phyloP scores from a whole-genome alignment of 1,139 yeast species.

The Debaryomyces robertsiae region DNA sequence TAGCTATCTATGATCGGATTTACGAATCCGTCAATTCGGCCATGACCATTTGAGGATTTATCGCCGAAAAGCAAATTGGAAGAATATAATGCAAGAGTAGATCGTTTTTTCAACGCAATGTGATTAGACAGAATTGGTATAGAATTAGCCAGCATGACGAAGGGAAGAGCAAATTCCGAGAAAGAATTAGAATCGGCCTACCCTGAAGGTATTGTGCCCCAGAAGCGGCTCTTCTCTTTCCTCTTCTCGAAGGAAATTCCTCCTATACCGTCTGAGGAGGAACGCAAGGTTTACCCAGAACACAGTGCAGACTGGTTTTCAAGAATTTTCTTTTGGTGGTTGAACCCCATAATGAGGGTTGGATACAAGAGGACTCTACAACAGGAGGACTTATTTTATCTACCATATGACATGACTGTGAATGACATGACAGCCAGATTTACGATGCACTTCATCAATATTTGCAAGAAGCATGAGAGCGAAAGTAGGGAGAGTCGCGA shows the following conservation, averaged over 20 bases:
- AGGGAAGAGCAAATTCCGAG: no score
- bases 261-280: slow-evolving; percentile 41
- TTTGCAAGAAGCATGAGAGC: not conserved
- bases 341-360: slow-evolving; percentile 46
- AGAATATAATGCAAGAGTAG: no score
- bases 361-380: slow-evolving; percentile 55
- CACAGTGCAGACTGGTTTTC: slow-evolving; percentile 36
- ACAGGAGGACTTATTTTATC: slow-evolving; percentile 45
- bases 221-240: slow-evolving; percentile 33
- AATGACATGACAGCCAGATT: slow-evolving; percentile 26
- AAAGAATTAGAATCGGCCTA: not conserved
- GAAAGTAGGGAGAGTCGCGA: not conserved
- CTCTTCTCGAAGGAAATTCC: slow-evolving; percentile 38
- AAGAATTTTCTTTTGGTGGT: slow-evolving; percentile 53
- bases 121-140: no score
- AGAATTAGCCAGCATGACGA: no score
- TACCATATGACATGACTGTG: slow-evolving; percentile 42
- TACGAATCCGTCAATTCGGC: slow-evolving; percentile 1
- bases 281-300: slow-evolving; percentile 42
- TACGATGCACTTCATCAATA: not conserved
- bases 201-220: slow-evolving; percentile 19
- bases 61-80: not conserved
- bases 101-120: no score
- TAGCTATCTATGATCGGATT: no score
- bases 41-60: not conserved